Base-by-base conservation (phyloP, 306 rosid species). In the Dalbergia cochinchinensis region DNA sequence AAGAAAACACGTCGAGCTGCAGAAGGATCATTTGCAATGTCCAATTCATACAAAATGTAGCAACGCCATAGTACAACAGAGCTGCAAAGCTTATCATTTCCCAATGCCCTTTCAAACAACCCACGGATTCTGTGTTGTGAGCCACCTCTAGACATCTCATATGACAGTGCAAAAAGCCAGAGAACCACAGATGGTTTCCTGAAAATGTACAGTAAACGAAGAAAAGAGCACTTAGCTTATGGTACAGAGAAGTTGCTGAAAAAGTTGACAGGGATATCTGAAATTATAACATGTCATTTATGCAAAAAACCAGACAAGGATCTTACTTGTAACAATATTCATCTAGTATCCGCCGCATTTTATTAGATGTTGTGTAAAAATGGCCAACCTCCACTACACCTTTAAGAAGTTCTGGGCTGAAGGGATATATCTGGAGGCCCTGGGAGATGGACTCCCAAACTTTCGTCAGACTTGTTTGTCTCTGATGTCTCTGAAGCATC, bases 1-100 rank as follows among this genome's bases (percentile, higher is more conserved):
- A 95, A 95, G 90, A 92, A 95, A 45, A 91, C 82, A 44, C 98
- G 92, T 68, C 89, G 85, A 34, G 99, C 95, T 4, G 92, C 88
- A 68, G 91, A 86, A 70, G 91, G 89, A 86, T 91, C 88, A 8
- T 63, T 22, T 61, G 90, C 87, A 75, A 87, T 67, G 71, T 85
- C 83, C 74, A 86, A 79, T 83, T 95, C 98, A 71, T 86, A 95
- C 11, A 83, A 86, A 71, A 95, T 83, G 85, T 95, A 95, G 85
- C 82, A 92, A 19, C 97, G 95, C 99, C 99, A 95, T 44, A 95
- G 88, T 15, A 95, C 51, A 79, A 91, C 97, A 22, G 99, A 95
- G 78, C 83, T 83, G 74, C 87, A 87, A 59, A 86, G 78, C 53
- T 33, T 71, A 37, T 91, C 92, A 68, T 83, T 76, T 81, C 88